A percentile compares a stretch with the other conserved stretches of the same genome.
phyloP scores from a whole-genome alignment of 1,284 basidiomycete species.

The Sphagnurus paluster region DNA sequence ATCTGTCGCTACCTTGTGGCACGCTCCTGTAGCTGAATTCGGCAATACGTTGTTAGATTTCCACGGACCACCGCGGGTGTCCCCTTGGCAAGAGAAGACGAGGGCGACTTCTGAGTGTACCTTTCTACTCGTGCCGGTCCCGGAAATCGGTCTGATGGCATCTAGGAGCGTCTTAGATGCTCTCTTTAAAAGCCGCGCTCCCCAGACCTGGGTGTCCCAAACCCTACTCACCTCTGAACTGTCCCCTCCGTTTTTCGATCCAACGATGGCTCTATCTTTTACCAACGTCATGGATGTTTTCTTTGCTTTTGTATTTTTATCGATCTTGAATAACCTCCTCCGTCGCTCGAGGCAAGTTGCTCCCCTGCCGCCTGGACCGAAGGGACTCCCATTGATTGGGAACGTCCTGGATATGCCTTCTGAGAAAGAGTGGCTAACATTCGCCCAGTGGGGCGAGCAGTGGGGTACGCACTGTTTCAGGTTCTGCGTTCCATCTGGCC shows the following conservation, averaged over 20 bases:
- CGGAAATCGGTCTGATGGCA: slow-evolving; percentile 39
- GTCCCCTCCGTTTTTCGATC: slow-evolving; percentile 15
- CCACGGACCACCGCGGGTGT: slow-evolving; percentile 50
- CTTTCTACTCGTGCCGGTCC: slow-evolving; percentile 28
- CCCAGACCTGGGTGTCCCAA: slow-evolving; percentile 7
- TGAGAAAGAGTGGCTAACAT: slow-evolving; percentile 53
- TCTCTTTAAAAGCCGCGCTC: slow-evolving; percentile 18
- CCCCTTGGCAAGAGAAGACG: slow-evolving; percentile 22
- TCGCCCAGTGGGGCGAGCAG: slow-evolving; percentile 52
- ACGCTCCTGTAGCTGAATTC: slow-evolving; percentile 19
- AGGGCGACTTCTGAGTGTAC: slow-evolving; percentile 10
- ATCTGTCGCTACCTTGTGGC: slow-evolving; percentile 37
- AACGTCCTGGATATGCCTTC: slow-evolving; percentile 56
- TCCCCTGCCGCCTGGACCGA: slow-evolving; percentile 51
- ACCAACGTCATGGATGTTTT: slow-evolving; percentile 30
- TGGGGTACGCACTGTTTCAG: too few relatives aligned
- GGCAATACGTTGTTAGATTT: slow-evolving; percentile 30
- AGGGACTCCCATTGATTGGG: slow-evolving; percentile 49
- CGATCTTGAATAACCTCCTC: slow-evolving; percentile 31
- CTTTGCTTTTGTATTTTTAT: slow-evolving; percentile 32
- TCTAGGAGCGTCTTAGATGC: slow-evolving; percentile 22
- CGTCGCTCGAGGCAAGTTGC: slow-evolving; percentile 21
- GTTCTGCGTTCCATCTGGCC: background rate
- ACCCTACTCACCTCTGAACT: slow-evolving; percentile 20
- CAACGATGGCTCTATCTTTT: slow-evolving; percentile 27